Conservation (phyloP, 768 basidiomycete genomes). For the Dictyophora rubrovolvata region DNA sequence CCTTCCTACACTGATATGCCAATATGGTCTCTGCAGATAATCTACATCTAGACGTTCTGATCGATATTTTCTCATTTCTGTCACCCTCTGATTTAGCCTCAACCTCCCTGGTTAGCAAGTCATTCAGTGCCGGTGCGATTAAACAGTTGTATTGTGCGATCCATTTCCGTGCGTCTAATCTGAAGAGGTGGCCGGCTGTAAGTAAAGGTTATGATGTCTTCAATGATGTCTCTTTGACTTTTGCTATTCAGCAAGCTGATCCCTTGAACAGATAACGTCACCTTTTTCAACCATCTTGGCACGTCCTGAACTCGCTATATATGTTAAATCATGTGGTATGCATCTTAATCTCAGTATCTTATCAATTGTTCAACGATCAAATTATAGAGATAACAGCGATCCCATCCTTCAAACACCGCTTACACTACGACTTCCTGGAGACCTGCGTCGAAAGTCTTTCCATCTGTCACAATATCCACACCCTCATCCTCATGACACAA, state of each 20-base stretch:
- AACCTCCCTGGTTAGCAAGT: slow-evolving; percentile 51
- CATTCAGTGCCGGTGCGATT: slow-evolving; percentile 54
- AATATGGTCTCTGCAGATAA: slow-evolving; percentile 24
- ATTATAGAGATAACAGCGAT: slow-evolving; percentile 42
- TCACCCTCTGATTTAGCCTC: slow-evolving; percentile 44
- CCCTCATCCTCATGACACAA: slow-evolving; percentile 45
- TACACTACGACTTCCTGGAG: slow-evolving; percentile 33
- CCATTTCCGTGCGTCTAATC: slow-evolving; percentile 42
- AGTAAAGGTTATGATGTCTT: slow-evolving; percentile 12
- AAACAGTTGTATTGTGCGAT: slow-evolving; percentile 53
- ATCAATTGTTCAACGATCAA: neutral
- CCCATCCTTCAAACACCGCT: slow-evolving; percentile 28
- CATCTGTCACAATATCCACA: slow-evolving; percentile 40
- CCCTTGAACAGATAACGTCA: slow-evolving; percentile 25
- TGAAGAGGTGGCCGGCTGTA: slow-evolving; percentile 47
- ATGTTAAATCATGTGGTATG: slow-evolving; percentile 53
- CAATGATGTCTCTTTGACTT: neutral
- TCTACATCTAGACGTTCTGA: slow-evolving; percentile 63
- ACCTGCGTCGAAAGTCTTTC: slow-evolving; percentile 41
- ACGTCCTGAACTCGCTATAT: slow-evolving; percentile 42
- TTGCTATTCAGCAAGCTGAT: slow-evolving; percentile 17
- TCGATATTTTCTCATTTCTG: slow-evolving; percentile 51
- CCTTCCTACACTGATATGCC: no score
- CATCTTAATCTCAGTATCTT: slow-evolving; percentile 5
- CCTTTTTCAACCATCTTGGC: slow-evolving; percentile 50